Conservation (phyloP, 2,329 filamentous ascomycete species). For the Coniochaeta sp. region DNA sequence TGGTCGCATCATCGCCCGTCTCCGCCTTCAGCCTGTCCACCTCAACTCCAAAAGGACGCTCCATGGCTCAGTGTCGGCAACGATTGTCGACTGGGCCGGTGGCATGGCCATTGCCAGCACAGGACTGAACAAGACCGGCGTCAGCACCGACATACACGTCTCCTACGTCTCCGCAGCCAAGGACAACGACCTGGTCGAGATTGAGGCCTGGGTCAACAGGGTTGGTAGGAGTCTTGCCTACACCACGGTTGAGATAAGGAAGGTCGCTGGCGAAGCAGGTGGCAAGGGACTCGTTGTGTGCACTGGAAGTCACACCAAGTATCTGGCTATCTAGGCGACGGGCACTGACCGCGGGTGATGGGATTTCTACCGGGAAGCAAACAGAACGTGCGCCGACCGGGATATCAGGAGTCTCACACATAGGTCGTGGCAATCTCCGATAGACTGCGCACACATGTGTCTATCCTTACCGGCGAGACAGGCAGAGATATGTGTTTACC, state of each 20-base stretch:
- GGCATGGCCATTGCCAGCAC: conserved; percentile 67
- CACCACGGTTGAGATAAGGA: conserved; percentile 58
- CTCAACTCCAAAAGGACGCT: conserved; percentile 62
- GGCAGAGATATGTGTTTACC: too few species aligned
- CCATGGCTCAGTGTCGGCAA: conserved; percentile 65
- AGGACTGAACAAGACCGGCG: conserved; percentile 54
- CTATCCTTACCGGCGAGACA: too few species aligned
- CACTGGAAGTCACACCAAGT: conserved; percentile 13
- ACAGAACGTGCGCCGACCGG: too few species aligned
- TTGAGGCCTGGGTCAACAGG: conserved; percentile 58
- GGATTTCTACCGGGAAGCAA: too few species aligned
- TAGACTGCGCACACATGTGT: too few species aligned
- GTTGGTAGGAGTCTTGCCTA: conserved; percentile 64
- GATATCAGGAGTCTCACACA: too few species aligned
- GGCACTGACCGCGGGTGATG: too few species aligned
- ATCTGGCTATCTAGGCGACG: not conserved
- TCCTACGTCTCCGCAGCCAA: conserved; percentile 59
- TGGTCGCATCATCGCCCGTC: conserved; percentile 40
- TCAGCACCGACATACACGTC: conserved; percentile 69
- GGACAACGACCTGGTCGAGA: conserved; percentile 60
- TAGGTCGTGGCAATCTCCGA: too few species aligned
- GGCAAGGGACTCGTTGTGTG: conserved; percentile 8
- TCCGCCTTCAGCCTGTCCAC: conserved; percentile 46
- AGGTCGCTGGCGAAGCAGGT: conserved; percentile 25
- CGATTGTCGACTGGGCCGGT: conserved; percentile 67